Base-by-base conservation (phyloP, 2,329 filamentous ascomycete genomes). In the Simplicillium sp. region DNA sequence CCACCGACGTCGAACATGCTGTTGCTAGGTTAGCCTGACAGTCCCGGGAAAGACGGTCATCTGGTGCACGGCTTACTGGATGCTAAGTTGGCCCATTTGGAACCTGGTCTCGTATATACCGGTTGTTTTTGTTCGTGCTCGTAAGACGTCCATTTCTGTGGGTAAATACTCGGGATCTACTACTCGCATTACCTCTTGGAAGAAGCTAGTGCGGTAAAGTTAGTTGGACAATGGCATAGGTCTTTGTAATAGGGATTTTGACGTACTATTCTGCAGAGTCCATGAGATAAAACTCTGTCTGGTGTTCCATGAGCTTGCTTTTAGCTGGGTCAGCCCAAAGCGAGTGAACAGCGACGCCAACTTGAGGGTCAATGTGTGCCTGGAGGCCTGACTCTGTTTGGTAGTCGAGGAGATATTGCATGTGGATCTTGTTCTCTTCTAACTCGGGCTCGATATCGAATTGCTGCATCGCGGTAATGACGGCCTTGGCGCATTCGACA, bases 1-100 rank as follows among this genome's bases (percentile, higher is more conserved):
- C 92, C 92, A 47, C 92, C 92, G 4, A 98, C 92, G 61, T 98
- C 92, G 59, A 98, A 98, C 92, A 98, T 98, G 68, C 90, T 97
- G 57, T 44, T 31, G 39, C 35, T n/a, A 9, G 20, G 11, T 11
- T 16, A 15, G 20, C n/a, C n/a, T 28, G 13, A 11, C 7, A 9
- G 3, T 14, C 12, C 32, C 16, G n/a, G 13, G 3, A 11, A 14
- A 11, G 11, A 13, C 37, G 29, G 7, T 12, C 3, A 2, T 3
- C 2, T 28, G 12, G 15, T 7, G 7, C 4, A 15, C 9, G 36
- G 66, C 88, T 62, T 77, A 97, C 90, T 98, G 92, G 67, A 98
- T 98, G 66, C 89, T 97, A 46, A 98, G 72, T 58, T 95, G 90
- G 29, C 90, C 92, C 92, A 98, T 98, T 51, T 92, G 88, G 60